Base-by-base conservation (phyloP, 2,329 filamentous ascomycete species). In the Phialocephala sp. region DNA sequence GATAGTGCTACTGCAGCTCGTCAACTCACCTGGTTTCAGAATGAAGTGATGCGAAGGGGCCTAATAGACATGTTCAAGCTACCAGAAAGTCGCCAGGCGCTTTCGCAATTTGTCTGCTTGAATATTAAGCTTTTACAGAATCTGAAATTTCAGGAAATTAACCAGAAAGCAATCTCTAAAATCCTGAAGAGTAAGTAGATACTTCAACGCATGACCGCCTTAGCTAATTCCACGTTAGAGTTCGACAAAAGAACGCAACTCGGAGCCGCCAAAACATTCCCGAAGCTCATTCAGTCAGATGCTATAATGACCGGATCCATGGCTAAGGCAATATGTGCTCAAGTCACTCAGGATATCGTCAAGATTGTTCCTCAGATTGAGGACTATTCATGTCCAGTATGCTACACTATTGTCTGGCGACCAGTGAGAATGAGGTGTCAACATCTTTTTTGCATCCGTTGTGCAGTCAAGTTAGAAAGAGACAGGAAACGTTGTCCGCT, bases 181-280 rank as follows among this genome's bases (percentile, higher is more conserved):
- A 97, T 97, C 60, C 79, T 97, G 61, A 97, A 97, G 77, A 97
- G 89, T 91, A 76, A 68, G 85, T 77, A 15, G 5, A 5, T 45
- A 9, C 8, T 60, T 39, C 15, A 45, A 32, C 24, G 2, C 12
- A 11, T n/a, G 3, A n/a, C 12, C 9, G 15, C 11, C 14, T 62
- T 14, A 4, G 24, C 52, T 27, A 39, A 64, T 36, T 32, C 22
- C 4, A n/a, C 9, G 6, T 8, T 68, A 93, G 88, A 94, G 79
- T 97, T 97, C 75, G 91, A 95, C 78, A 97, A 97, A 78, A 87
- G 88, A 65, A 97, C 93, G 1, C 87, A 90, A 0, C 81, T 96
- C 22, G 88, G 89, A 32, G 88, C 90, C 0, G 87, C 87, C 45
- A 80, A 85, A 41, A 83, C 82, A 0, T 91, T 92, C 69, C 87